Base-by-base conservation (phyloP, 2,329 filamentous ascomycete genomes). In the Alternaria gansuensis region DNA sequence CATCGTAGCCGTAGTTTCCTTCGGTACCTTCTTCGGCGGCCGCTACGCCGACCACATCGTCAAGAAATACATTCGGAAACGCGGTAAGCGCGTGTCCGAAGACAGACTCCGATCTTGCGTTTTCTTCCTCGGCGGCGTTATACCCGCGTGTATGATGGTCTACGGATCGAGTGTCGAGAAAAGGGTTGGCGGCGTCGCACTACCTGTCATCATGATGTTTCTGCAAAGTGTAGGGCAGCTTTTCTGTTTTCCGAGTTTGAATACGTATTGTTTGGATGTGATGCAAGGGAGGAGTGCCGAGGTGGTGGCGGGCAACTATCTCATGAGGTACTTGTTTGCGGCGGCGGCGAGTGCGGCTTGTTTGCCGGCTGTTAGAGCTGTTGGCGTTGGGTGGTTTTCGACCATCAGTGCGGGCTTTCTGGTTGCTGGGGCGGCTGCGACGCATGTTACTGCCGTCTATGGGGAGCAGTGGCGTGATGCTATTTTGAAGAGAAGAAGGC, bases 251-350 rank as follows among this genome's bases (percentile, higher is more conserved):
- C 90, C 90, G 0, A 87, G 85, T 46, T 75, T 93, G 61, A 93
- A 93, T 74, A 91, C 90, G 0, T 93, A 95, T 77, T 93, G 90
- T 73, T 78, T 95, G 39, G 91, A 95, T 74, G 90, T 94, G 11
- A 92, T 93, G 88, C 89, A 89, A 64, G 82, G 82, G 1, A 81
- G 85, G 29, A 87, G 87, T 41, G 86, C 88, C 3, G 91, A 95
- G 70, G 90, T 94, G 3, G 86, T 92, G 57, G 90, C 90, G 0
- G 90, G 90, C 0, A 95, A 94, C 75, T 95, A 93, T 75, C 87
- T 92, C 69, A 82, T 91, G 50, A 83, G 91, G 5, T 95, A 94
- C 75, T 72, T 92, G 5, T 90, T 93, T 65, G 91, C 88, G 0
- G 90, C 90, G 10, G 77, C 86, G 4, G 90, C 87, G 0, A 90